Percentiles rank a stretch among this genome's conserved stretches.
Evolutionary conservation across 2,329 filamentous ascomycete genomes (phyloP).

Genomic region (Whalleya microplaca): DNA sequence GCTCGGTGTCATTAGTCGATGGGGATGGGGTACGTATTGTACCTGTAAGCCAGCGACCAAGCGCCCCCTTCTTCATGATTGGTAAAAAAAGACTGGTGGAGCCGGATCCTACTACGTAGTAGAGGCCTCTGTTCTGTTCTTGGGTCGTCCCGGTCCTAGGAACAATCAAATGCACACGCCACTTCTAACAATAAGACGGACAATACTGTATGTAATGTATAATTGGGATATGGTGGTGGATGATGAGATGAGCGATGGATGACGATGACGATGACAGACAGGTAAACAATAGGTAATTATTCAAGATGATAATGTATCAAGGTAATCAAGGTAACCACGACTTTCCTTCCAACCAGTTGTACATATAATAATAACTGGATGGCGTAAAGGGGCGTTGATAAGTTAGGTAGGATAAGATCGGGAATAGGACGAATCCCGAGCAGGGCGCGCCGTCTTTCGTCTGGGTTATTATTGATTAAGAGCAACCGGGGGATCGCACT

Average conservation of each 20-base stretch:
- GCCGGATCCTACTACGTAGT: conserved; percentile 26
- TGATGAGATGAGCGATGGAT: no score
- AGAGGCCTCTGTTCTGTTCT: conserved; percentile 23
- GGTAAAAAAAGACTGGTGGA: conserved; percentile 22
- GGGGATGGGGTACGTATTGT: conserved; percentile 30
- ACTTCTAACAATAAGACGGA: neutral
- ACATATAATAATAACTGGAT: neutral
- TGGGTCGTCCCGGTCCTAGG: neutral
- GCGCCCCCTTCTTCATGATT: conserved; percentile 33
- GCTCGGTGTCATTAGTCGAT: conserved; percentile 32
- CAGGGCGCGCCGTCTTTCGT: neutral
- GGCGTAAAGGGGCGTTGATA: neutral
- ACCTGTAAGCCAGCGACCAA: conserved; percentile 35
- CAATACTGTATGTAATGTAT: no score
- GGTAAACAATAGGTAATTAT: neutral
- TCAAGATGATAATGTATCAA: neutral
- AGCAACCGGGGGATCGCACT: no score
- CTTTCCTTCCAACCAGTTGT: neutral
- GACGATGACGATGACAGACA: no score
- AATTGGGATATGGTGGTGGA: no score
- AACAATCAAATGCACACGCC: neutral
- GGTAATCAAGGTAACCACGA: neutral
- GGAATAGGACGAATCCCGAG: neutral
- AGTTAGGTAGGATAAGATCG: neutral
- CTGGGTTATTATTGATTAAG: neutral